Percentiles rank a stretch among this genome's conserved stretches.
phyloP scores from a whole-genome alignment of 2,329 filamentous ascomycete genomes.

The Colletotrichum ledebouriae region DNA sequence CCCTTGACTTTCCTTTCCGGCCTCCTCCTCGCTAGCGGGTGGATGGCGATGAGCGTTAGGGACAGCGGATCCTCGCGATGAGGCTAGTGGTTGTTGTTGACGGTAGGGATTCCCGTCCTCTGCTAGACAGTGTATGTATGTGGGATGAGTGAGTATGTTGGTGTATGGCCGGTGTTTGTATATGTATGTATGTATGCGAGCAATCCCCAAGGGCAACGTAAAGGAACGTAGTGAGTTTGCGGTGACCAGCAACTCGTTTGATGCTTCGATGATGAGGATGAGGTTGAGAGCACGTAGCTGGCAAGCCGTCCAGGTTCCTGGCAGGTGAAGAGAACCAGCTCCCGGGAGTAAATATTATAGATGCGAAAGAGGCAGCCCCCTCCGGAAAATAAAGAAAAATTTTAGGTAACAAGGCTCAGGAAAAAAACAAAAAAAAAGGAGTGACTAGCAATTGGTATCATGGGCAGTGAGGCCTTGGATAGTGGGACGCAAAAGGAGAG shows the following conservation, averaged over 20 bases:
- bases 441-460: slow-evolving; percentile 61
- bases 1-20: slow-evolving; percentile 8
- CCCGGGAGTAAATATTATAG: slow-evolving; percentile 56
- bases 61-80: slow-evolving; percentile 56
- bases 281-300: slow-evolving; percentile 50
- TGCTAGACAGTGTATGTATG: slow-evolving; percentile 14
- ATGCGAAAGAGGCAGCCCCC: slow-evolving; percentile 58
- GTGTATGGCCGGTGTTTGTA: slow-evolving; percentile 10
- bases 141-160: slow-evolving; percentile 19
- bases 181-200: slow-evolving; percentile 43
- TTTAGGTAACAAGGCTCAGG: slow-evolving; percentile 47
- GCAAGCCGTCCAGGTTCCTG: slow-evolving; percentile 55
- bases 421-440: slow-evolving; percentile 62
- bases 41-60: slow-evolving; percentile 50
- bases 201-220: slow-evolving; percentile 44
- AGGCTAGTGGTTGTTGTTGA: slow-evolving; percentile 48
- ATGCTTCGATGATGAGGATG: slow-evolving; percentile 45
- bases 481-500: slow-evolving; percentile 59
- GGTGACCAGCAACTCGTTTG: slow-evolving; percentile 57
- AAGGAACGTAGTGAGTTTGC: slow-evolving; percentile 60
- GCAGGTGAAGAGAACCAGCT: slow-evolving; percentile 67
- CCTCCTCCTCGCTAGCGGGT: slow-evolving; percentile 18
- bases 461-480: slow-evolving; percentile 53
- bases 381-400: slow-evolving; percentile 42
- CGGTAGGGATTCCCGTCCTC: slow-evolving; percentile 46